Evolutionary conservation across 1,284 basidiomycete species (phyloP), one percentile per base, ranked within the genome.

Genomic region (Anthracocystis walkeri): DNA sequence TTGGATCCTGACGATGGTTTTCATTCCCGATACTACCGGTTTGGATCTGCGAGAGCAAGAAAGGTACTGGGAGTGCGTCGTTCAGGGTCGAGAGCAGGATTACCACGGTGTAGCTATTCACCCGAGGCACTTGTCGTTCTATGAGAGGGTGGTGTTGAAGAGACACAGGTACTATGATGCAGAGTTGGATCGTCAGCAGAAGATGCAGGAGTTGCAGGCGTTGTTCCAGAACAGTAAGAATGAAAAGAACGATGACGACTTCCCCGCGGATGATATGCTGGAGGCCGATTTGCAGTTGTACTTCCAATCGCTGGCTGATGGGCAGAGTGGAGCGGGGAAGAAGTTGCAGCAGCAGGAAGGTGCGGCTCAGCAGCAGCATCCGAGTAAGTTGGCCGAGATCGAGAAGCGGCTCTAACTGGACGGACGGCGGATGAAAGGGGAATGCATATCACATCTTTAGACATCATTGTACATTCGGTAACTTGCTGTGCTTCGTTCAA

Each of bases 101-200:
- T 89, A 89, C 85, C 88, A 89, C 82, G 88, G 88, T 62, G 86
- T 89, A 60, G 88, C 88, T 31, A 84, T 89, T 46, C 87, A 89
- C 85, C 88, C 87, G 12, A 83, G 88, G 31, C 88, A 89, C 82
- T 80, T 89, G 14, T 86, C 85, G 35, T 79, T 85, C 64, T 89
- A 80, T 66, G 88, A 89, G 84, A 84, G 84, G 29, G 80, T 85
- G 38, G 85, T 89, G 18, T 84, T 88, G 67, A 88, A 88, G 83
- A 83, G 88, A 18, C 85, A 88, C 79, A 78, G 82, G 21, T 79
- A 86, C 56, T 89, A 89, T 84, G 87, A 89, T 79, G 86, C 88
- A 18, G 87, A 86, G 66, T 84, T 87, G 56, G 88, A 89, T 83
- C 77, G 85, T 35, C 79, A 86, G 78, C 84, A 85, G 69, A 87